Conservation (phyloP, 202 grass and related monocot species). For the Setaria italica region DNA sequence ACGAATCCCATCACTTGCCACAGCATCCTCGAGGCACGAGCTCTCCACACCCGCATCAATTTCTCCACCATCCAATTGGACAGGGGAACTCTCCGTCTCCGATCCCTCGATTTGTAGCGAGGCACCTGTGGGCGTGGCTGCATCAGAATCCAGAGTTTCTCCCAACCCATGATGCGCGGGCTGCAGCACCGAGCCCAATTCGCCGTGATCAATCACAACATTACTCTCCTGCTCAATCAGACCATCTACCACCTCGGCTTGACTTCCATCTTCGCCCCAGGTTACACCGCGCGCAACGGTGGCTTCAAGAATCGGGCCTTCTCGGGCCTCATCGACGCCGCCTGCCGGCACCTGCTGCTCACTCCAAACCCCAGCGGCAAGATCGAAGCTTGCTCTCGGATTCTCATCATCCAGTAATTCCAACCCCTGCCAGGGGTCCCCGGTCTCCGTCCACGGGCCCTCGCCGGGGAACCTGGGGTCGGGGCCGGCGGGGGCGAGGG, state of each 20-base stretch:
- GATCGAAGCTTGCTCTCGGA: constrained; percentile 20
- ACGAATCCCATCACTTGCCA: background rate
- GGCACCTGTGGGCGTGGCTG: background rate
- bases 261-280: background rate
- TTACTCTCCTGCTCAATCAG: constrained; percentile 1
- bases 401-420: constrained; percentile 8
- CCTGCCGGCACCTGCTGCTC: background rate
- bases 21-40: constrained; percentile 21
- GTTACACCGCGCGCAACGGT: background rate
- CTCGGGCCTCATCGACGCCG: background rate
- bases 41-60: background rate
- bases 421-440: background rate
- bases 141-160: constrained; percentile 17
- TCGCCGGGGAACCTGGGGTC: background rate
- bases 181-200: constrained; percentile 3
- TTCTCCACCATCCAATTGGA: constrained; percentile 11
- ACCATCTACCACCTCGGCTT: background rate
- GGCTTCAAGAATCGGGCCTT: background rate
- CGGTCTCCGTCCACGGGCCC: background rate
- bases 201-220: background rate
- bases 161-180: background rate
- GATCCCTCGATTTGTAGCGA: background rate
- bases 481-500: constrained; percentile 11
- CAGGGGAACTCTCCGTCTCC: constrained; percentile 3
- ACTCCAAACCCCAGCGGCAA: background rate